phyloP scores from a whole-genome alignment of 2,329 filamentous ascomycete species.

The Penicillium sclerotigenum region DNA sequence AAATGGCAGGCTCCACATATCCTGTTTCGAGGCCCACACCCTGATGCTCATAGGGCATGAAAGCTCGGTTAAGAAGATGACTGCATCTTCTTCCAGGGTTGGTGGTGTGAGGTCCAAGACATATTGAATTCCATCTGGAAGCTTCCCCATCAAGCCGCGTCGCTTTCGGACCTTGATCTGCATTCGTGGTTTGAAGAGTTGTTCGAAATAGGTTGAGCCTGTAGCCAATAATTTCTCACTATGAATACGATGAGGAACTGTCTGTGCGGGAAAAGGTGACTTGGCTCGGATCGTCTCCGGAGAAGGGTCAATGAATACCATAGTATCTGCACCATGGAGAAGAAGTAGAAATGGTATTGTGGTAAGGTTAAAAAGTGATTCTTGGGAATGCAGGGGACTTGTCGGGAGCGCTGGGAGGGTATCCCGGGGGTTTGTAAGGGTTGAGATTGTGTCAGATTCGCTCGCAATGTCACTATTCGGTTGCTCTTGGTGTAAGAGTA shows the following conservation, averaged over 20 bases:
- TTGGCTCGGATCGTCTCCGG: conserved; percentile 17
- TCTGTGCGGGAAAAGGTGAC: conserved; percentile 11
- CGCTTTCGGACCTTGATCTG: conserved; percentile 31
- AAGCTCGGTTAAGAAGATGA: conserved; percentile 57
- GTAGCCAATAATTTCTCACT: conserved; percentile 33
- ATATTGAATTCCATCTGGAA: conserved; percentile 51
- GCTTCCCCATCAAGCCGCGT: conserved; percentile 25
- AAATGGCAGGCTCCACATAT: conserved; percentile 39
- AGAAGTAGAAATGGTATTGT: conserved; percentile 19
- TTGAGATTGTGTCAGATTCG: not conserved
- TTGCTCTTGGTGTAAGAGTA: not conserved
- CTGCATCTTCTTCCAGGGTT: conserved; percentile 60
- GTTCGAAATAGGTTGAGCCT: conserved; percentile 30
- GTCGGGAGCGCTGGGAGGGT: too few species aligned
- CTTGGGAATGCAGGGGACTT: not conserved
- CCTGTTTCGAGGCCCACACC: conserved; percentile 51
- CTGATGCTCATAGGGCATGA: conserved; percentile 57
- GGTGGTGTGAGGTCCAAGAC: conserved; percentile 64
- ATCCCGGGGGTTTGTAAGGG: not conserved
- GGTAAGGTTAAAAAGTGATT: not conserved
- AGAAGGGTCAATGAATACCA: conserved; percentile 37
- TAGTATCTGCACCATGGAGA: conserved; percentile 35
- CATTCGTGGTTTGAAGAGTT: conserved; percentile 29
- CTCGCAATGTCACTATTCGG: too few species aligned
- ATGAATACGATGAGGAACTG: conserved; percentile 34